phyloP scores from a whole-genome alignment of 495 filamentous ascomycete genomes.

The Lasiosphaeriaceae sp. region DNA sequence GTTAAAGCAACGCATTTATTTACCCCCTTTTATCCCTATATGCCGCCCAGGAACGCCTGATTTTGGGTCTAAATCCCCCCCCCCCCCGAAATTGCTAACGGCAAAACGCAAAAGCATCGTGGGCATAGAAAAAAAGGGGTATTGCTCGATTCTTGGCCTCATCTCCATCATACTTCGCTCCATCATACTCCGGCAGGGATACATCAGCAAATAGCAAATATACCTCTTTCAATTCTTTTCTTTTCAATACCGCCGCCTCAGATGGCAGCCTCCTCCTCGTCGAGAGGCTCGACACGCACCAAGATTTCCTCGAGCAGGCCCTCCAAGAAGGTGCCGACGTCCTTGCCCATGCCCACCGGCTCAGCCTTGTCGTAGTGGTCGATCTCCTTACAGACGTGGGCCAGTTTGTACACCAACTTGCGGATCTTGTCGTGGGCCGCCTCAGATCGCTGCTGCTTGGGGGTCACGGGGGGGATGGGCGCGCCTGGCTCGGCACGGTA shows the following conservation, averaged over 20 bases:
- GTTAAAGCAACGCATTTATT: no score
- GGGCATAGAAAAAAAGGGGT: not conserved
- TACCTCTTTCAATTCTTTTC: no score
- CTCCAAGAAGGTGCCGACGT: conserved; percentile 81
- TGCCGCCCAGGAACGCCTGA: not conserved
- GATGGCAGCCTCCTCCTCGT: conserved; percentile 55
- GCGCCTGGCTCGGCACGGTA: conserved; percentile 37
- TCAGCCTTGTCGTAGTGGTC: conserved; percentile 78
- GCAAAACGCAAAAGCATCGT: no score
- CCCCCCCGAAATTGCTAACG: no score
- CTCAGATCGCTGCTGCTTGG: conserved; percentile 58
- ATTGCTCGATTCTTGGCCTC: not conserved
- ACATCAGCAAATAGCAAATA: no score
- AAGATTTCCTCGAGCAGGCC: conserved; percentile 91
- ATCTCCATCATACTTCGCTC: conserved; percentile 2
- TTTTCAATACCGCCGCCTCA: not conserved
- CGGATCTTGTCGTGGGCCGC: conserved; percentile 79
- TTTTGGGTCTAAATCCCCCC: not conserved
- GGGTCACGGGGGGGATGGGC: conserved; percentile 33
- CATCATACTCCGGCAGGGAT: not conserved
- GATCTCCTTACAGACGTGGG: conserved; percentile 76
- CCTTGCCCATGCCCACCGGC: conserved; percentile 87
- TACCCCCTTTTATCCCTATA: no score
- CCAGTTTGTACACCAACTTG: conserved; percentile 70
- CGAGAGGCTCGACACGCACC: conserved; percentile 82